phyloP scores from a whole-genome alignment of 148 eudicot species.

The Spergularia marina region DNA sequence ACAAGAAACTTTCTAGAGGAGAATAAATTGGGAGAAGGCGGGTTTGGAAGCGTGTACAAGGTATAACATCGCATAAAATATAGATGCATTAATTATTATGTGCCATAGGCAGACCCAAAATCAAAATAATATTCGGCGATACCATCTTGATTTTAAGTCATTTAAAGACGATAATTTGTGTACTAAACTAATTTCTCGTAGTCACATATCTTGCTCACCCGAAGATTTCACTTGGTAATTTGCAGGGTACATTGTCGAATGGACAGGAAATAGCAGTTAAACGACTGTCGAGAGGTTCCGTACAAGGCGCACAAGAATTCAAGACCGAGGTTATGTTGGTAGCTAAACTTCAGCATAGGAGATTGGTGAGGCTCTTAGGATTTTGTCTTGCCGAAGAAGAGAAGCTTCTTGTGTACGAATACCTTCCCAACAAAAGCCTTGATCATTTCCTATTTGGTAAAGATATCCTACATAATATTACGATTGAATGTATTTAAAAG shows the following conservation, averaged over 20 bases:
- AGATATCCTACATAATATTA: no score
- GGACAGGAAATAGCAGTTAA: slow-evolving; percentile 28
- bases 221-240: no score
- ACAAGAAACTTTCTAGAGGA: slow-evolving; percentile 25
- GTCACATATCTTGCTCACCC: no score
- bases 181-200: no score
- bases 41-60: slow-evolving; percentile 33
- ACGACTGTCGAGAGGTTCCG: slow-evolving; percentile 16
- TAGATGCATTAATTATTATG: neutral
- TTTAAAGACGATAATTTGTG: no score
- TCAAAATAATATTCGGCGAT: no score
- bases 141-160: no score
- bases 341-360: slow-evolving; percentile 40
- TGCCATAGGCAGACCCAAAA: neutral
- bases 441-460: slow-evolving; percentile 25
- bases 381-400: slow-evolving; percentile 26
- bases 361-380: slow-evolving; percentile 31
- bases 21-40: slow-evolving; percentile 30
- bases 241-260: slow-evolving; percentile 19
- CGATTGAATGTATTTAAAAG: no score
- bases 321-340: slow-evolving; percentile 29
- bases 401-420: slow-evolving; percentile 31
- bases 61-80: neutral
- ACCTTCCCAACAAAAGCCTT: slow-evolving; percentile 32
- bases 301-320: slow-evolving; percentile 27